Conservation (phyloP, 2,329 filamentous ascomycete genomes). For the Claviceps pazoutovae region DNA sequence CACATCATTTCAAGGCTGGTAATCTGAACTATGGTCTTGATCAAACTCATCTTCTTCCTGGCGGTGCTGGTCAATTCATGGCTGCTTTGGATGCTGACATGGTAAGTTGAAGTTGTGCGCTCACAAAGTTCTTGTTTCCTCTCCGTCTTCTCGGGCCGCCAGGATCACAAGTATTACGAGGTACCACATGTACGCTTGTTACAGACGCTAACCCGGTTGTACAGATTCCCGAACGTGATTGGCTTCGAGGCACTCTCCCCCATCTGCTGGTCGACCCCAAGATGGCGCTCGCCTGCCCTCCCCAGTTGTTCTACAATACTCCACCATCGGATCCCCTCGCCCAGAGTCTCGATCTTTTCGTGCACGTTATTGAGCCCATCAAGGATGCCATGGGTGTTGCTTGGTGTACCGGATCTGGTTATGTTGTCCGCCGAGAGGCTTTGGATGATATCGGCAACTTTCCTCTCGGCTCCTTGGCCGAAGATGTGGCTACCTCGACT, state of each 20-base stretch:
- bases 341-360: slow-evolving; percentile 44
- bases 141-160: neutral
- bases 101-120: slow-evolving; percentile 18
- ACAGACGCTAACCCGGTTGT: too few species aligned
- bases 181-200: too few species aligned
- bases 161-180: too few species aligned
- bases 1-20: slow-evolving; percentile 49
- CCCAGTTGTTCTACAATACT: slow-evolving; percentile 50
- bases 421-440: slow-evolving; percentile 43
- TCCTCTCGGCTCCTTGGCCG: slow-evolving; percentile 43
- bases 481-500: slow-evolving; percentile 46
- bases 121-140: neutral
- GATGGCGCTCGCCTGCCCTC: slow-evolving; percentile 45
- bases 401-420: slow-evolving; percentile 54
- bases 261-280: slow-evolving; percentile 43
- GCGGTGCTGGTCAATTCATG: slow-evolving; percentile 42
- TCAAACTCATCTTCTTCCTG: slow-evolving; percentile 33
- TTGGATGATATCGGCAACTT: slow-evolving; percentile 49
- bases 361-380: slow-evolving; percentile 37
- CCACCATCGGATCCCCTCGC: slow-evolving; percentile 43
- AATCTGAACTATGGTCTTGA: slow-evolving; percentile 49
- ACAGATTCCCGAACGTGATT: slow-evolving; percentile 44
- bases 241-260: slow-evolving; percentile 45
- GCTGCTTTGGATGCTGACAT: slow-evolving; percentile 55
- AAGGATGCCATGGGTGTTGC: slow-evolving; percentile 39